phyloP scores from a whole-genome alignment of 1,139 yeast species.

The Hansenula lynferdii region DNA sequence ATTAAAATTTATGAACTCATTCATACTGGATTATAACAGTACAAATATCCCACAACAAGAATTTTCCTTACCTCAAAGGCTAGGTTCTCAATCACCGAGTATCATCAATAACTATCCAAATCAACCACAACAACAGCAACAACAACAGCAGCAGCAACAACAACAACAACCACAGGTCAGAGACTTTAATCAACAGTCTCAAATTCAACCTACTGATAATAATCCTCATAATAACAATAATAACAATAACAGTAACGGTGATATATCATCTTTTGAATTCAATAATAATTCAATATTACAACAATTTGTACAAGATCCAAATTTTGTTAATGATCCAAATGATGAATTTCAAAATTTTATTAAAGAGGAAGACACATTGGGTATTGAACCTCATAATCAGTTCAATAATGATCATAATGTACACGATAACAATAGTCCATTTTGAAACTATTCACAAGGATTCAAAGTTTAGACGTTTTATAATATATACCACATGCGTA shows the following conservation, averaged over 20 bases:
- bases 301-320: conserved; percentile 17
- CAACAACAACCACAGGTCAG: no score
- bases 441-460: no score
- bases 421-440: no score
- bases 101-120: conserved; percentile 6
- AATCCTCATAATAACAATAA: neutral
- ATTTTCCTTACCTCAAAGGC: conserved; percentile 20
- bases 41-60: conserved; percentile 22
- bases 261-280: neutral
- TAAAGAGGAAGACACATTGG: neutral
- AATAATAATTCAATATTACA: conserved; percentile 13
- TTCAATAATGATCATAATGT: neutral
- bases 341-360: conserved; percentile 6
- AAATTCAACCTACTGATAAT: no score
- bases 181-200: no score
- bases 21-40: conserved; percentile 42
- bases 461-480: no score
- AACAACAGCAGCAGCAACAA: no score
- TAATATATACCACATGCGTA: no score
- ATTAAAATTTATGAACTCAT: conserved; percentile 47
- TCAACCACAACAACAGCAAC: conserved; percentile 8
- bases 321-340: conserved; percentile 10
- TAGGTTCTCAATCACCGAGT: conserved; percentile 16
- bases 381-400: neutral
- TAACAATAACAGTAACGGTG: neutral